Base-by-base conservation (phyloP, 1,284 basidiomycete species). In the Ganoderma leucocontextum region DNA sequence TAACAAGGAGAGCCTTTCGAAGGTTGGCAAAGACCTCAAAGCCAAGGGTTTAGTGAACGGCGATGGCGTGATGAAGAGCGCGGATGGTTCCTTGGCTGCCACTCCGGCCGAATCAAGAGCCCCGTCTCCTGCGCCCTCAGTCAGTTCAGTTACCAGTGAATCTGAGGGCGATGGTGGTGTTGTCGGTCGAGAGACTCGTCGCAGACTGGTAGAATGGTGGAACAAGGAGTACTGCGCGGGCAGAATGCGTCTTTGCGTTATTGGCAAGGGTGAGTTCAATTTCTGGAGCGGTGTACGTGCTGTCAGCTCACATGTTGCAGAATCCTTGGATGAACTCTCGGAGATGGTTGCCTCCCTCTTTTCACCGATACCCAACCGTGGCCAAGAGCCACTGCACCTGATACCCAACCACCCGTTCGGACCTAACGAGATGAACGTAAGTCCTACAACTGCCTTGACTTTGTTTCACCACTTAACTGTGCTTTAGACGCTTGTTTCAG, bases 161-260 rank as follows among this genome's bases (percentile, higher is more conserved):
- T 72, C 78, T 5, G 92, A 93, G 8, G 86, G 86, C 0, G 93
- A 95, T 75, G 93, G 93, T 19, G 93, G 93, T 36, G 80, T 81
- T 10, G 82, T 94, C 57, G 97, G 96, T 5, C 85, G 94, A 61
- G 97, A 99, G 80, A 97, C 95, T 0, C 89, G 98, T 66, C 88
- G 95, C 65, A 87, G 98, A 76, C 84, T 99, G 70, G 90, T 99
- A 68, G 93, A 97, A 80, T 99, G 98, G 95, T 99, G 97, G 94
- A 85, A 84, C 64, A 86, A 89, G 73, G 92, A 98, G 79, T 99
- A 99, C 80, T 97, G 94, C 74, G 95, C 98, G 6, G 92, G 95
- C 78, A 85, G 97, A 64, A 99, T 99, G 97, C 93, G 93, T 75
- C 81, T 99, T 47, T 95, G 93, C 72, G 88, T 99, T 22, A 85